phyloP scores from a whole-genome alignment of 2,329 filamentous ascomycete genomes.

The Phialophora verrucosa region DNA sequence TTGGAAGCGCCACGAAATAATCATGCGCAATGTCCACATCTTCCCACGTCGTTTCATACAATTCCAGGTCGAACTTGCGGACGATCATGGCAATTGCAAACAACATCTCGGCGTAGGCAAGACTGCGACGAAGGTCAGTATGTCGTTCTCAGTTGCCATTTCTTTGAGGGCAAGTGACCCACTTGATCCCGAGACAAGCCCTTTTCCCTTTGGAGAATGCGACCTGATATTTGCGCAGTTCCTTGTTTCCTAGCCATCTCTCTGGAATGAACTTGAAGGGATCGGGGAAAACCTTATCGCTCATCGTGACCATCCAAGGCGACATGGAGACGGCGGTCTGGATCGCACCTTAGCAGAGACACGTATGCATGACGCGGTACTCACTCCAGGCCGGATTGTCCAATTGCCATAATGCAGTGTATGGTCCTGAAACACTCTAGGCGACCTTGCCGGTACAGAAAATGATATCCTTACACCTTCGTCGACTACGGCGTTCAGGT shows the following conservation, averaged over 20 bases:
- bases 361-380: neutral
- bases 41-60: constrained; percentile 29
- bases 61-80: constrained; percentile 31
- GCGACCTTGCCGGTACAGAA: constrained; percentile 41
- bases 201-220: constrained; percentile 51
- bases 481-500: constrained; percentile 35
- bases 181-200: constrained; percentile 56
- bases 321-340: constrained; percentile 48
- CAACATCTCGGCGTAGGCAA: constrained; percentile 31
- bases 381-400: constrained; percentile 17
- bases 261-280: constrained; percentile 47
- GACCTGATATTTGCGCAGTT: constrained; percentile 45
- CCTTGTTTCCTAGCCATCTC: constrained; percentile 43
- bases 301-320: constrained; percentile 45
- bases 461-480: constrained; percentile 19
- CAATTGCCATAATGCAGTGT: constrained; percentile 16
- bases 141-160: neutral
- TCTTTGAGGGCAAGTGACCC: neutral
- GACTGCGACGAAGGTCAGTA: constrained; percentile 7
- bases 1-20: constrained; percentile 29
- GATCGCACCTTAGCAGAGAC: constrained; percentile 19
- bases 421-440: constrained; percentile 38
- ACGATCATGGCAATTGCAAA: constrained; percentile 26
- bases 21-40: constrained; percentile 29
- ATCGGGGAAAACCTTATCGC: constrained; percentile 47